A percentile compares a stretch with the other conserved stretches of the same genome.
These are phyloP conservation scores for Hemileia vastatrix DNA, from an alignment of 1,284 basidiomycete genomes.

Conservation along the genomic window DNA sequence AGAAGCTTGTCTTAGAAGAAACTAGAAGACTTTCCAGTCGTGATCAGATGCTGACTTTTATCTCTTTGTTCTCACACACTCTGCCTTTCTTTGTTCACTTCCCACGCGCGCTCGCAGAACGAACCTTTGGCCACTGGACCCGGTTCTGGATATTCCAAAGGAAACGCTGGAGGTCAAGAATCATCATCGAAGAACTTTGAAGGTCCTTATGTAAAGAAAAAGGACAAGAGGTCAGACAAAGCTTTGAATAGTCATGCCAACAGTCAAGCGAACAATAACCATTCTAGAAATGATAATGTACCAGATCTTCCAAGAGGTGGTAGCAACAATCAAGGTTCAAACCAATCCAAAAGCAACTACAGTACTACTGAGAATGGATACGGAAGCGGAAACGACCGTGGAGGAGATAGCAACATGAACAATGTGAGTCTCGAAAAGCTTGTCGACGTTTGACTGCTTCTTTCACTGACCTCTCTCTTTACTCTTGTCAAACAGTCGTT, in stretches of 20 bases:
- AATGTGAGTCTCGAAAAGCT: not conserved
- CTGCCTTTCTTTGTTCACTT: no score
- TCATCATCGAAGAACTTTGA: not conserved
- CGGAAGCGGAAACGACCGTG: not conserved
- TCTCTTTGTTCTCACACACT: not conserved
- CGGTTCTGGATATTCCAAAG: not conserved
- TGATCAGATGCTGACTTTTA: not conserved
- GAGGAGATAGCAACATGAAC: not conserved
- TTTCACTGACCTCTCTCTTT: not conserved
- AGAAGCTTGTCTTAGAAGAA: no score
- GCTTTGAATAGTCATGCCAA: not conserved
- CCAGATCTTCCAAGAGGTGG: not conserved
- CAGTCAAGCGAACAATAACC: not conserved
- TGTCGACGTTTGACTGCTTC: no score
- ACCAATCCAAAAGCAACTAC: not conserved
- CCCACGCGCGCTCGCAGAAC: not conserved
- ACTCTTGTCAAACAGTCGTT: not conserved
- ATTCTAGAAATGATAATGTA: not conserved
- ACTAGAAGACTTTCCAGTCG: no score
- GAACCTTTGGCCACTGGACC: not conserved
- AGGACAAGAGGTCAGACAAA: not conserved
- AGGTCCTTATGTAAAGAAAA: not conserved
- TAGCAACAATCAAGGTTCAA: not conserved
- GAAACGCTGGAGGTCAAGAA: not conserved
- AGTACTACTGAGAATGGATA: not conserved